phyloP scores from a whole-genome alignment of 75 land plant genomes.

The Picea glauca region DNA sequence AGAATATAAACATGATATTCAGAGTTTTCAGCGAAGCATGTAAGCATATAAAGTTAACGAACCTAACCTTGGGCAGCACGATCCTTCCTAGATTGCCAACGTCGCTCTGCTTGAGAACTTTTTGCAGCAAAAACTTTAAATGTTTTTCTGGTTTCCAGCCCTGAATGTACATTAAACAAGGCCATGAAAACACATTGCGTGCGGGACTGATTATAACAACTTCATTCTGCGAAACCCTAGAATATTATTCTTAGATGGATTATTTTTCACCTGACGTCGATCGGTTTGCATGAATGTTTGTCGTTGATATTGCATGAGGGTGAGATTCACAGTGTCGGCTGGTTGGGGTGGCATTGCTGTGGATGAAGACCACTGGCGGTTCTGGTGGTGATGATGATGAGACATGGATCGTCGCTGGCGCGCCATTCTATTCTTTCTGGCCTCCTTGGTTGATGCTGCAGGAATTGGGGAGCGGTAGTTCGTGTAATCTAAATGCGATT shows the following conservation, averaged over 20 bases:
- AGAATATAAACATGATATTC: neutral
- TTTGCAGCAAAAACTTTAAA: conserved; percentile 72
- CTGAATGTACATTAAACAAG: conserved; percentile 12
- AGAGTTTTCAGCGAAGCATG: neutral
- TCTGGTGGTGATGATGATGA: conserved; percentile 33
- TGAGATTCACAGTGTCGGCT: neutral
- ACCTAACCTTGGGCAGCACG: conserved; percentile 83
- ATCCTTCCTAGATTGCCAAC: conserved; percentile 94
- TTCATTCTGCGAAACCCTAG: no score
- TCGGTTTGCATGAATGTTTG: conserved; percentile 9
- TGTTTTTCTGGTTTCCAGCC: conserved; percentile 66
- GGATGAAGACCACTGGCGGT: conserved; percentile 1
- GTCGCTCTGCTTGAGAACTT: conserved; percentile 90
- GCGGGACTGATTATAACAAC: no score
- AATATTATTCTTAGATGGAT: no score
- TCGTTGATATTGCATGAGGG: conserved; percentile 9
- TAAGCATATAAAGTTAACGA: neutral
- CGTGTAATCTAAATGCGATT: neutral
- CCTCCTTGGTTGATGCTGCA: conserved; percentile 78
- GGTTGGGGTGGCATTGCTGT: conserved; percentile 7
- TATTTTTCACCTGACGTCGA: conserved; percentile 12
- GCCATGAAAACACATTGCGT: neutral
- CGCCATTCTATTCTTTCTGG: conserved; percentile 94
- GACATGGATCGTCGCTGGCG: conserved; percentile 59
- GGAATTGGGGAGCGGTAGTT: conserved; percentile 5